These are phyloP conservation scores for Canavalia ensiformis DNA, from an alignment of 306 rosid genomes.

Conservation along the genomic window DNA sequence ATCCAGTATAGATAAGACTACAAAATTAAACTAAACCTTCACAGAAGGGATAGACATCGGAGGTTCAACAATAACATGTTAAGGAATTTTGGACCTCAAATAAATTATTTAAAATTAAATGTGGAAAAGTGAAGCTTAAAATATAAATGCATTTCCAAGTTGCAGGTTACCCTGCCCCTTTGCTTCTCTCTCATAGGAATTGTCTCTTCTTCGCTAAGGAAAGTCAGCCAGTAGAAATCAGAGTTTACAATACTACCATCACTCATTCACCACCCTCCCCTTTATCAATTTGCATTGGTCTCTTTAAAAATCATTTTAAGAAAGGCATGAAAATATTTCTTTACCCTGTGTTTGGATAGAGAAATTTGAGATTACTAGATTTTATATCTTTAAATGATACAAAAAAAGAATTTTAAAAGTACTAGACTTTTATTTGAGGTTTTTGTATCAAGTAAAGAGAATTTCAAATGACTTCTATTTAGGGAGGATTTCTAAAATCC, in stretches of 20 bases:
- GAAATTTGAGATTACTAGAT: too few relatives aligned
- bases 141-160: background rate
- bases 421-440: too few relatives aligned
- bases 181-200: background rate
- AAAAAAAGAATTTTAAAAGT: too few relatives aligned
- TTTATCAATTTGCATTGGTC: background rate
- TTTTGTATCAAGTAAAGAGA: too few relatives aligned
- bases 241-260: background rate
- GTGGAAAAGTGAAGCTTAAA: background rate
- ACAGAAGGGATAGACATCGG: background rate
- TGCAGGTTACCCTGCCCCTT: background rate
- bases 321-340: background rate
- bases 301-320: background rate
- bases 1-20: background rate
- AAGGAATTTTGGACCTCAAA: conserved; percentile 13
- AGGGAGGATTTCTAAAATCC: too few relatives aligned
- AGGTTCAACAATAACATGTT: background rate
- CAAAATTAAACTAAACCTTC: conserved; percentile 13
- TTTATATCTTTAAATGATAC: too few relatives aligned
- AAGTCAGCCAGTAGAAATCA: background rate
- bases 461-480: too few relatives aligned
- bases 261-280: background rate
- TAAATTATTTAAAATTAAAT: background rate
- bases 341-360: background rate
- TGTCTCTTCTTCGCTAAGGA: background rate